Base-by-base conservation (phyloP, 2,329 filamentous ascomycete species). In the Hortaea werneckii region DNA sequence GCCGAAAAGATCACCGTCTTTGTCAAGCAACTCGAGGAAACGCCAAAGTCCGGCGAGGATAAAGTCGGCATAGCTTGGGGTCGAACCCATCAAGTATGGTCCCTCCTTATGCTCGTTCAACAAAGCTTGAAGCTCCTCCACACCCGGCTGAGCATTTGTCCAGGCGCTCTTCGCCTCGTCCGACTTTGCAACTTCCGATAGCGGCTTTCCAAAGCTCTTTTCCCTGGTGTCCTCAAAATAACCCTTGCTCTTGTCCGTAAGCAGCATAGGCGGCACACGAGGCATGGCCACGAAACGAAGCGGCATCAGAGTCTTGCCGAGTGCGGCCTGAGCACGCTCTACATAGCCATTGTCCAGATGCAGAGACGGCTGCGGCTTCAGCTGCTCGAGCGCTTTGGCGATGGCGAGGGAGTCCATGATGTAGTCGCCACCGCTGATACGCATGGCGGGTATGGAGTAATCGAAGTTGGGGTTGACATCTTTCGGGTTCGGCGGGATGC, bases 401-500 rank as follows among this genome's bases (percentile, higher is more conserved):
- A 87, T 87, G 38, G 65, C 64, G 50, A 65, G 67, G 1, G 79
- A 83, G 58, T 87, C 81, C 76, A 80, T 83, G 6, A 82, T 53
- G 55, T 76, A 80, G 1, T 60, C 74, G 12, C 76, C 78, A 41
- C 79, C 73, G 0, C 74, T 69, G 40, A 80, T 68, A 11, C 63
- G 67, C 51, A 82, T 67, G 1, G 76, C 67, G 0, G 82, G 82
- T 45, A 74, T 73, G 38, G 72, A 76, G 62, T 79, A 82, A 35
- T 61, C 52, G 32, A 63, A 62, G 42, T 77, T 74, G 4, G 40
- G 26, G 8, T 39, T n/a, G 7, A 34, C n/a, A 7, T 34, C 30
- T n/a, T 34, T 34, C 9, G 37, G 9, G 37, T 20, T 20, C 12
- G 13, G 77, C 11, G 70, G 65, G 43, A 76, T 58, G 45, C 68